Conservation (phyloP, 371 early-diverging fungal genomes). For the Rhizopus arrhizus region DNA sequence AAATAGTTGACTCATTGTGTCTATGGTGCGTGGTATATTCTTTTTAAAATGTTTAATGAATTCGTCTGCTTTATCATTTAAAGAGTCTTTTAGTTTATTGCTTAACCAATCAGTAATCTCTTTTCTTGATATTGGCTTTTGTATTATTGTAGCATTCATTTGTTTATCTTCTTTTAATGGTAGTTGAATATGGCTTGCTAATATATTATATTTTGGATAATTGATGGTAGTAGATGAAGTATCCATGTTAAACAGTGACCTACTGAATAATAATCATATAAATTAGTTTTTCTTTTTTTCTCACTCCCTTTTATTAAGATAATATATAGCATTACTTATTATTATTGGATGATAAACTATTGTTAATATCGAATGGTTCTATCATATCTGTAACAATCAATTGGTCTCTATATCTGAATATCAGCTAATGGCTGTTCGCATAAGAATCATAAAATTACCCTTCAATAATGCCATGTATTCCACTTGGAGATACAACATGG, state of each 20-base stretch:
- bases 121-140: slow-evolving; percentile 46
- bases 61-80: slow-evolving; percentile 10
- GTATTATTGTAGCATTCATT: slow-evolving; percentile 46
- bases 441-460: slow-evolving; percentile 24
- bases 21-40: slow-evolving; percentile 33
- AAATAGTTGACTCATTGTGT: slow-evolving; percentile 26
- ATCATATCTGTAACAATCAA: slow-evolving; percentile 6
- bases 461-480: slow-evolving; percentile 49
- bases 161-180: slow-evolving; percentile 28
- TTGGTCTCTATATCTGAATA: slow-evolving; percentile 19
- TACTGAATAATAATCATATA: slow-evolving; percentile 14
- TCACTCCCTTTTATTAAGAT: background rate
- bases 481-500: slow-evolving; percentile 43
- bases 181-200: slow-evolving; percentile 52
- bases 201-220: slow-evolving; percentile 45
- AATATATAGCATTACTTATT: background rate
- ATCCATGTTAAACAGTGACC: slow-evolving; percentile 34
- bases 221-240: slow-evolving; percentile 30
- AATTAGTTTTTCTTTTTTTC: background rate
- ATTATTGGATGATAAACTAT: background rate
- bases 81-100: slow-evolving; percentile 10
- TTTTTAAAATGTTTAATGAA: slow-evolving; percentile 40
- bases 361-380: background rate
- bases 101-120: slow-evolving; percentile 41
- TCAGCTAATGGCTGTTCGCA: background rate